A percentile compares a stretch with the other conserved stretches of the same genome.
phyloP scores from a whole-genome alignment of 192 early-diverging fungal species.

The Coemansia sp. region DNA sequence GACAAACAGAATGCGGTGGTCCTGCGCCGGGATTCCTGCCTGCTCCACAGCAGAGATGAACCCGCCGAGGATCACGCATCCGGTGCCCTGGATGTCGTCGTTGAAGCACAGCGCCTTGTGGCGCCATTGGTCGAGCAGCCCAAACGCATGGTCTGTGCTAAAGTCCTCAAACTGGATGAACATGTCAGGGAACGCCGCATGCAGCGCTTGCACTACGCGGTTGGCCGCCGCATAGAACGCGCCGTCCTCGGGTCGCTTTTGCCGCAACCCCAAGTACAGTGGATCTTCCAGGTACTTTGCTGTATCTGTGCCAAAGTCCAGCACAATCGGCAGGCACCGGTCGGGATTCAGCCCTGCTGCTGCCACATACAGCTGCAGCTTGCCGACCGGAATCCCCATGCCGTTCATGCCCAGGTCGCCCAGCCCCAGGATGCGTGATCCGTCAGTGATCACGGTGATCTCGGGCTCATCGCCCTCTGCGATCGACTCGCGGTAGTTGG shows the following conservation, averaged over 20 bases:
- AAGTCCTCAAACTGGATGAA: slow-evolving; percentile 99
- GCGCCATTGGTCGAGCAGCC: slow-evolving; percentile 75
- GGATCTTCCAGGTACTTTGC: slow-evolving; percentile 76
- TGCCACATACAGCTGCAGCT: slow-evolving; percentile 87
- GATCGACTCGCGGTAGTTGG: slow-evolving; percentile 70
- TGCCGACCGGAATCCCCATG: slow-evolving; percentile 93
- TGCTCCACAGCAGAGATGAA: slow-evolving; percentile 80
- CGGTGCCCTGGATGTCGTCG: slow-evolving; percentile 66
- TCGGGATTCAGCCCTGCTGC: slow-evolving; percentile 82
- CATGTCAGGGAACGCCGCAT: slow-evolving; percentile 69
- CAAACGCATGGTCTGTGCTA: slow-evolving; percentile 89
- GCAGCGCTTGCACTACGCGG: slow-evolving; percentile 70
- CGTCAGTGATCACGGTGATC: slow-evolving; percentile 93
- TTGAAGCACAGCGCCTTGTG: slow-evolving; percentile 82
- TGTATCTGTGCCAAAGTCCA: slow-evolving; percentile 92
- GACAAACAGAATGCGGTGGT: slow-evolving; percentile 86
- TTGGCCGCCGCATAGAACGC: slow-evolving; percentile 76
- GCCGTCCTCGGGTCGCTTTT: slow-evolving; percentile 60
- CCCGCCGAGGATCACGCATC: slow-evolving; percentile 89
- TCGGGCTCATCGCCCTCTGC: slow-evolving; percentile 63
- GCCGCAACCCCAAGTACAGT: slow-evolving; percentile 81
- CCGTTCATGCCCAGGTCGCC: slow-evolving; percentile 94
- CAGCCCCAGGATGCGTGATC: slow-evolving; percentile 86
- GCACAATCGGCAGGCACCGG: slow-evolving; percentile 80
- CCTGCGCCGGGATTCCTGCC: slow-evolving; percentile 59